phyloP scores from a whole-genome alignment of 257 asterid genomes.

The Lycium ferocissimum region DNA sequence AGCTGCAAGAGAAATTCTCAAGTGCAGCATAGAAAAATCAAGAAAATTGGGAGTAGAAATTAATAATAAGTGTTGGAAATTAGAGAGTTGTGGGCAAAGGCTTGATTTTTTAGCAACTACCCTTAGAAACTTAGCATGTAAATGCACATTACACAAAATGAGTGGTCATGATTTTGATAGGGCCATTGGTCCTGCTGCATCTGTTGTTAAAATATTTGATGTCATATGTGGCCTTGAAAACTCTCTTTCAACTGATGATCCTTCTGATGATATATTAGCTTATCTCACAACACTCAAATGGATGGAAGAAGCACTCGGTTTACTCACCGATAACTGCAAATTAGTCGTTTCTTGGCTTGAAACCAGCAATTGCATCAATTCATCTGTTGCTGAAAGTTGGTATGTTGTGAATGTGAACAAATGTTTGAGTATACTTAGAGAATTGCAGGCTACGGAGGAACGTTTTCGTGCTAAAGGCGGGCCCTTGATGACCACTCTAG shows the following conservation, averaged over 20 bases:
- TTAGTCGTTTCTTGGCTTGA: constrained; percentile 78
- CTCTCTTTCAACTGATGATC: constrained; percentile 40
- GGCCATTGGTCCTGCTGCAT: constrained; percentile 67
- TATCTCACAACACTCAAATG: constrained; percentile 51
- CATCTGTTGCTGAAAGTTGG: constrained; percentile 41
- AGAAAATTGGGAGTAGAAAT: constrained; percentile 52
- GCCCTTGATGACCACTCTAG: constrained; percentile 47
- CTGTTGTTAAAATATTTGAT: constrained; percentile 56
- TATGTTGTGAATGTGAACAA: constrained; percentile 47
- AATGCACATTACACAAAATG: constrained; percentile 58
- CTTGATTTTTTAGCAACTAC: constrained; percentile 42
- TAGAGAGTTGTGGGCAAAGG: constrained; percentile 42
- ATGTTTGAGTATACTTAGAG: constrained; percentile 49
- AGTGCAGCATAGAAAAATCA: constrained; percentile 63
- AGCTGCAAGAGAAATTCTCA: constrained; percentile 61
- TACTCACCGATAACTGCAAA: constrained; percentile 64
- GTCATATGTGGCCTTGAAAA: constrained; percentile 60
- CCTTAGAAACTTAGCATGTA: constrained; percentile 46
- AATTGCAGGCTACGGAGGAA: constrained; percentile 50
- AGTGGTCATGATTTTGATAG: constrained; percentile 49
- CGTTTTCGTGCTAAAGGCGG: constrained; percentile 49
- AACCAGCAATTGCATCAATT: constrained; percentile 41
- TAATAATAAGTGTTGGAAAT: constrained; percentile 46
- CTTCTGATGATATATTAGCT: constrained; percentile 38
- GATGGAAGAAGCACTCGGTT: constrained; percentile 66